phyloP scores from a whole-genome alignment of 345 rosid species.

The Reutealis trisperma region DNA sequence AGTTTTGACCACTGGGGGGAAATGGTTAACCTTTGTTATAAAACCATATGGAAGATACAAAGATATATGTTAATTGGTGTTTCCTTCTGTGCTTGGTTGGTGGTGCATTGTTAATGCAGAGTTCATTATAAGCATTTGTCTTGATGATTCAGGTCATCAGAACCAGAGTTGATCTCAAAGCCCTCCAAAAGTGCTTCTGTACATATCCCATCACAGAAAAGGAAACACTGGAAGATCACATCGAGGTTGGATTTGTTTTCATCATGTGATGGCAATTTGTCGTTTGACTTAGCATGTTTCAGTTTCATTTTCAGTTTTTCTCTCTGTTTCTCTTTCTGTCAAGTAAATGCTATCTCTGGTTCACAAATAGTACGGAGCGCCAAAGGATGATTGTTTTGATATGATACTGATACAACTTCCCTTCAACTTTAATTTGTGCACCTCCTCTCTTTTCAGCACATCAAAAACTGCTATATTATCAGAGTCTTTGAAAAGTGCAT shows the following conservation, averaged over 20 bases:
- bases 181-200: conserved; percentile 39
- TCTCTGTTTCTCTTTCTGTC: not conserved
- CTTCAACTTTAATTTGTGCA: not conserved
- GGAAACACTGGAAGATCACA: conserved; percentile 38
- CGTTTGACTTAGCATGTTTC: not conserved
- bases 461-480: conserved; percentile 27
- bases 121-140: not conserved
- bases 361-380: not conserved
- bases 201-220: conserved; percentile 40
- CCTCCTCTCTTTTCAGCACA: conserved; percentile 25
- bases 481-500: conserved; percentile 35
- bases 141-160: conserved; percentile 47
- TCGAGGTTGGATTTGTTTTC: conserved; percentile 44
- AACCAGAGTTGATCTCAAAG: conserved; percentile 39
- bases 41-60: not conserved
- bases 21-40: not conserved
- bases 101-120: not conserved
- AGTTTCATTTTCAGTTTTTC: conserved; percentile 1
- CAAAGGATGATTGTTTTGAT: not conserved
- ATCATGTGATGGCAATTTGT: conserved; percentile 21
- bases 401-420: not conserved
- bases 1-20: conserved; percentile 13
- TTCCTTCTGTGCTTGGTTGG: not conserved
- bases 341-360: not conserved
- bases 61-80: not conserved